Evolutionary conservation across 1,284 basidiomycete species (phyloP).

Genomic region (Phellinidium pouzarii): DNA sequence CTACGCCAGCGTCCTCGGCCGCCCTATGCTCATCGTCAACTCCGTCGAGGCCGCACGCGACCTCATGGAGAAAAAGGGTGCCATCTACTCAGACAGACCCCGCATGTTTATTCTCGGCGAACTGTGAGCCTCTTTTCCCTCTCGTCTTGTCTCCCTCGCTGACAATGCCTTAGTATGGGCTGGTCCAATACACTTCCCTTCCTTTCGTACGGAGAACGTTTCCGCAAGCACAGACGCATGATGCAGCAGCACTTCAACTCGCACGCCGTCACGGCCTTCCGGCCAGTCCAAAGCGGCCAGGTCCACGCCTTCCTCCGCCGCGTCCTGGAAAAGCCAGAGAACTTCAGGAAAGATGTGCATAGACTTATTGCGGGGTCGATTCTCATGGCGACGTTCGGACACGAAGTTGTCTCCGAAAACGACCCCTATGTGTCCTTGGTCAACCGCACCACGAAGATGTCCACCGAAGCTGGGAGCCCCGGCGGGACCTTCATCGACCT

Average conservation of each 20-base stretch:
- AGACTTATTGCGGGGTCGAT: slow-evolving; percentile 3
- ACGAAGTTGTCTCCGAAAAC: background rate
- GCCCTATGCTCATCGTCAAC: slow-evolving; percentile 32
- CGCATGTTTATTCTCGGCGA: slow-evolving; percentile 24
- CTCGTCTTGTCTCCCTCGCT: background rate
- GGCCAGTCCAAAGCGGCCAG: slow-evolving; percentile 23
- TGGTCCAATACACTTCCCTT: slow-evolving; percentile 24
- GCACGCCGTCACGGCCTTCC: slow-evolving; percentile 21
- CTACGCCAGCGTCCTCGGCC: slow-evolving; percentile 29
- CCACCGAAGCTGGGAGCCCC: background rate
- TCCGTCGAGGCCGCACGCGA: slow-evolving; percentile 30
- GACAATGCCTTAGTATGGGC: slow-evolving; percentile 21
- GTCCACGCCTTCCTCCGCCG: slow-evolving; percentile 23
- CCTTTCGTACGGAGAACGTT: slow-evolving; percentile 25
- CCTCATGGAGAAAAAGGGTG: slow-evolving; percentile 33
- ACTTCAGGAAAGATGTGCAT: slow-evolving; percentile 10
- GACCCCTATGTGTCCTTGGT: background rate
- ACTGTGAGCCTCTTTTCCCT: slow-evolving; percentile 21
- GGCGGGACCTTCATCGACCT: slow-evolving; percentile 6
- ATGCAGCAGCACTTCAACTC: slow-evolving; percentile 26
- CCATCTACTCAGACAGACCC: slow-evolving; percentile 34
- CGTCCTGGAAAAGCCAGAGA: slow-evolving; percentile 23
- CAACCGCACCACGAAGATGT: slow-evolving; percentile 2
- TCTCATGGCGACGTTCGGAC: slow-evolving; percentile 6
- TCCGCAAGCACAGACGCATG: slow-evolving; percentile 28